Base-by-base conservation (phyloP, 495 filamentous ascomycete genomes). In the Penicillium parvum region DNA sequence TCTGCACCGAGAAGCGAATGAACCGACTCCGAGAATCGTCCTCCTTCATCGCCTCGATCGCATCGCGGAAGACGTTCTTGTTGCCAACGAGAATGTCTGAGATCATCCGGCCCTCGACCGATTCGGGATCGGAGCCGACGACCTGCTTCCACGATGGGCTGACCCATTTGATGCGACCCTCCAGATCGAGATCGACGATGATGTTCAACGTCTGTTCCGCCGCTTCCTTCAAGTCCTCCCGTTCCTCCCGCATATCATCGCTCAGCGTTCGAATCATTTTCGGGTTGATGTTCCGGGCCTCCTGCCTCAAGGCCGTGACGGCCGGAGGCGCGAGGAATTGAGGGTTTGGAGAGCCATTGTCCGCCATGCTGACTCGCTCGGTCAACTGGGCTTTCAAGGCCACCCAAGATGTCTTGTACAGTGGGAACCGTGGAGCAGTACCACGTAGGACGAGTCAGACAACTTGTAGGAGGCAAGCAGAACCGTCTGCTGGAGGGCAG, bases 121-220 rank as follows among this genome's bases (percentile, higher is more conserved):
- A 76, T 11, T 85, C 79, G 12, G 81, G 78, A 29, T 75, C 54
- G 4, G 86, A 89, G 35, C 92, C 92, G 33, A 97, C 83, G 32
- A 98, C 86, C 55, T 95, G 88, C 43, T 79, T 79, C 92, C 92
- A 98, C n/a, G 90, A 95, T 7, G 89, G 86, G 64, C 91, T 97
- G 44, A 92, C 90, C 88, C 94, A 97, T 58, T 86, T 81, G 52
- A 98, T 84, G 27, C 77, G 83, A 34, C 88, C 88, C 53, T 95
- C 86, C 34, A 97, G 73, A 52, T 84, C 86, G 38, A 98, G 77
- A 63, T 98, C 90, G 58, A 97, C 69, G 51, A 98, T 96, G 40
- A 95, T 85, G 66, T 96, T 97, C 58, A 92, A 72, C 7, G 88
- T 95, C 70, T 97, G 88, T 65, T 98, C 92, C 16, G 92, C 92